Evolutionary conservation across 1,284 basidiomycete genomes (phyloP), one percentile per base, ranked within the genome.

Genomic region (Cryptococcus maquisensis): DNA sequence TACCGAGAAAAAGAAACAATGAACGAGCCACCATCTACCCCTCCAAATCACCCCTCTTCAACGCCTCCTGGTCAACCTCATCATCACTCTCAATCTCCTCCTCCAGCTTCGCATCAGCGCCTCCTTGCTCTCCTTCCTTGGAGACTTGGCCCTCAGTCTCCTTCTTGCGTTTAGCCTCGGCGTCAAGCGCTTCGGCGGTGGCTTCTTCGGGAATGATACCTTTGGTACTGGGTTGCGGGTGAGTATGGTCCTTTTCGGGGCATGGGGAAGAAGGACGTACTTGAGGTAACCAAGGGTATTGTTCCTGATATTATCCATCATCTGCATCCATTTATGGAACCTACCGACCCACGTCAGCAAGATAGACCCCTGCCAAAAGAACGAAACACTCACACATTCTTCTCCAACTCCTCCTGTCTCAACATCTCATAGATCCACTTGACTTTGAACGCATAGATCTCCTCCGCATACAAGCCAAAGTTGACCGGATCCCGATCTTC

Each of bases 401-500:
- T 81, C 37, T 82, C 82, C 56, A 90, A 85, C 76, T 98, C 95
- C 36, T 89, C 86, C 57, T 81, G 78, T 49, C 90, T 82, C 84
- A 96, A 87, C 56, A 84, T 83, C 60, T 86, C 81, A 68, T 95
- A 95, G 45, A 96, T 93, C 64, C 83, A 82, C 66, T 82, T 80
- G 64, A 87, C 80, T 77, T 95, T 95, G 80, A 97, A 96, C 20
- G 75, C 79, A 49, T 86, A 80, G 56, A 95, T 90, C 56, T 79
- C 71, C 18, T 83, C 81, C 24, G 77, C 76, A 69, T 88, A 81
- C 43, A 77, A 67, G 52, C 83, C 83, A 69, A 90, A 93, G 66
- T 88, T 83, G 62, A 72, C 63, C 12, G 62, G 61, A 54, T 69
- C 65, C 23, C 68, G 56, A 32, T 70, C 66, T 21, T 65, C 66